Evolutionary conservation across 2,329 filamentous ascomycete species (phyloP).

Genomic region (Venturiaceae sp.): DNA sequence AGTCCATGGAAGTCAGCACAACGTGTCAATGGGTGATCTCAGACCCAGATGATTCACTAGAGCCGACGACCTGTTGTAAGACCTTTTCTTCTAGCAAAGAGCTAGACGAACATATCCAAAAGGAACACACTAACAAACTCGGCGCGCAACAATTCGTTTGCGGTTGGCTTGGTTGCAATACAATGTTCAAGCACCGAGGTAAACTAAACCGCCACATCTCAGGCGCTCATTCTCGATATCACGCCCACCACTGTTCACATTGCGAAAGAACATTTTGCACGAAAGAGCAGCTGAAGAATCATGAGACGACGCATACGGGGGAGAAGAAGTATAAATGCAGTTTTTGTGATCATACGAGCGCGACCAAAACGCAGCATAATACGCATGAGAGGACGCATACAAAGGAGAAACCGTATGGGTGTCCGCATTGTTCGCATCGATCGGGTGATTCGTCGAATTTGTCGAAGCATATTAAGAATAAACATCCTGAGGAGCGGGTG

Average conservation of each 20-base stretch:
- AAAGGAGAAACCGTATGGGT: slow-evolving; percentile 5
- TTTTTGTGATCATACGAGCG: slow-evolving; percentile 1
- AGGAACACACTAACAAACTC: slow-evolving; percentile 3
- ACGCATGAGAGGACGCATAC: slow-evolving; percentile 9
- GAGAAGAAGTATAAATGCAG: slow-evolving; percentile 6
- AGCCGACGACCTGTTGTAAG: not conserved
- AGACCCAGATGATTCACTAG: not conserved
- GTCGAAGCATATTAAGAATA: slow-evolving; percentile 5
- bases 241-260: slow-evolving; percentile 4
- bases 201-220: slow-evolving; percentile 8
- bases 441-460: slow-evolving; percentile 4
- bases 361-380: slow-evolving; percentile 9
- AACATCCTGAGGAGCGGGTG: slow-evolving; percentile 1
- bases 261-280: slow-evolving; percentile 7
- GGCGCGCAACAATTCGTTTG: slow-evolving; percentile 2
- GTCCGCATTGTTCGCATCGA: slow-evolving; percentile 4
- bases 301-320: slow-evolving; percentile 8
- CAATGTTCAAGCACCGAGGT: slow-evolving; percentile 7
- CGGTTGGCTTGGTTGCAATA: slow-evolving; percentile 2
- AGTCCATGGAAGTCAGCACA: not conserved
- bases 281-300: slow-evolving; percentile 9
- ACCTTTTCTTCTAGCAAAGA: not conserved
- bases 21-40: slow-evolving; percentile 2
- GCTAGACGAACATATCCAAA: slow-evolving; percentile 5
- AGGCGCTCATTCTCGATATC: slow-evolving; percentile 1